These are phyloP conservation scores for Lachnellula cervina DNA, from an alignment of 2,329 filamentous ascomycete genomes.

Conservation along the genomic window DNA sequence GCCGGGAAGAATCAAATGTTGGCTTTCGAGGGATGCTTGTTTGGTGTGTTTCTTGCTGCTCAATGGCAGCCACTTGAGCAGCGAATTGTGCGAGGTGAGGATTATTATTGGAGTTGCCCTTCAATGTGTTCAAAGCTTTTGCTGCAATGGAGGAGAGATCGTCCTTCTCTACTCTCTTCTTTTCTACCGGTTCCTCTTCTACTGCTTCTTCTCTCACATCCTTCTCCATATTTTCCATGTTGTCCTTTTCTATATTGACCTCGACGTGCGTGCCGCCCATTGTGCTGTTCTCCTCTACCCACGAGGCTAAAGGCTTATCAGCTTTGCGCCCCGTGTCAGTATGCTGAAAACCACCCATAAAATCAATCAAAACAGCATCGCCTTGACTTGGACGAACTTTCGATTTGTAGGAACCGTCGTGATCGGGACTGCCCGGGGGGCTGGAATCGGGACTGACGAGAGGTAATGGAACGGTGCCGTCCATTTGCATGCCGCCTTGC, in stretches of 20 bases:
- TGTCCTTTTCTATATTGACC: constrained; percentile 25
- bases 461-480: constrained; percentile 36
- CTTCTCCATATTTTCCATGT: constrained; percentile 25
- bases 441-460: constrained; percentile 40
- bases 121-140: neutral
- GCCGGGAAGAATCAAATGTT: too few relatives aligned
- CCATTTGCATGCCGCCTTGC: constrained; percentile 18
- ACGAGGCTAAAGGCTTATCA: constrained; percentile 47
- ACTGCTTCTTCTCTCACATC: neutral
- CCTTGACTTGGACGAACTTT: constrained; percentile 44
- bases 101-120: constrained; percentile 2
- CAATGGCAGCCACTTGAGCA: constrained; percentile 21
- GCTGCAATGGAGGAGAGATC: constrained; percentile 9
- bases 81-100: constrained; percentile 19
- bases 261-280: constrained; percentile 17
- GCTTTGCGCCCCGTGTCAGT: constrained; percentile 60
- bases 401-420: constrained; percentile 18
- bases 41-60: constrained; percentile 17
- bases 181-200: neutral
- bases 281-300: constrained; percentile 37
- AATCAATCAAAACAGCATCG: constrained; percentile 62
- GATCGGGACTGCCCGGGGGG: constrained; percentile 19
- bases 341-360: constrained; percentile 58
- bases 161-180: constrained; percentile 4
- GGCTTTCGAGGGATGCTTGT: constrained; percentile 10